Conservation (phyloP, 495 filamentous ascomycete species). For the Xylaria scruposa region DNA sequence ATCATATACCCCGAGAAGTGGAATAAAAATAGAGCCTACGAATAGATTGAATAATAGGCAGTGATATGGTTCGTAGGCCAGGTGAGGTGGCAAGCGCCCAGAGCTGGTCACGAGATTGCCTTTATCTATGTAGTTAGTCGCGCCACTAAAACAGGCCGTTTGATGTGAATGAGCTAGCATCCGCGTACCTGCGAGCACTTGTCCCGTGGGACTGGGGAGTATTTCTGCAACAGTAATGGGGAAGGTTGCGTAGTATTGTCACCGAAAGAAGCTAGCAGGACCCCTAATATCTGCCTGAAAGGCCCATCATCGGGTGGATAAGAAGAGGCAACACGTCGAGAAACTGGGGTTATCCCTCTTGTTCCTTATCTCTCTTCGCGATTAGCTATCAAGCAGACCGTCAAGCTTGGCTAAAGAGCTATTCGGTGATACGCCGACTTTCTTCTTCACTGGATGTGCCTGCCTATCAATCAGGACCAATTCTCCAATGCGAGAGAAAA, state of each 20-base stretch:
- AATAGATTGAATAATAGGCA: conserved; percentile 8
- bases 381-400: conserved; percentile 3
- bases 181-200: not conserved
- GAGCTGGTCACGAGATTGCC: conserved; percentile 15
- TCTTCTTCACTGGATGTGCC: not conserved
- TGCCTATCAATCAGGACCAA: not conserved
- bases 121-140: not conserved
- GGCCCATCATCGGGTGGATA: not conserved
- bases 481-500: conserved; percentile 10
- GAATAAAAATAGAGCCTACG: not conserved
- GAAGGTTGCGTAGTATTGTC: conserved; percentile 11
- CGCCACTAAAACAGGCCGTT: not conserved
- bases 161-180: not conserved
- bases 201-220: not conserved
- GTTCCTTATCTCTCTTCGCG: conserved; percentile 12
- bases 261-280: conserved; percentile 13
- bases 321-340: not conserved
- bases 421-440: conserved; percentile 1
- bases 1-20: not conserved
- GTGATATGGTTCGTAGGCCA: conserved; percentile 3
- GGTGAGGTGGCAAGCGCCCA: conserved; percentile 12
- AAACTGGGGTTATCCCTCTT: not conserved
- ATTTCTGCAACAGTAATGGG: conserved; percentile 17
- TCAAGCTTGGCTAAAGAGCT: not conserved
- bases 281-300: conserved; percentile 14